Base-by-base conservation (phyloP, 352 stramenopile species). In the Pythium rhizo-oryzae region DNA sequence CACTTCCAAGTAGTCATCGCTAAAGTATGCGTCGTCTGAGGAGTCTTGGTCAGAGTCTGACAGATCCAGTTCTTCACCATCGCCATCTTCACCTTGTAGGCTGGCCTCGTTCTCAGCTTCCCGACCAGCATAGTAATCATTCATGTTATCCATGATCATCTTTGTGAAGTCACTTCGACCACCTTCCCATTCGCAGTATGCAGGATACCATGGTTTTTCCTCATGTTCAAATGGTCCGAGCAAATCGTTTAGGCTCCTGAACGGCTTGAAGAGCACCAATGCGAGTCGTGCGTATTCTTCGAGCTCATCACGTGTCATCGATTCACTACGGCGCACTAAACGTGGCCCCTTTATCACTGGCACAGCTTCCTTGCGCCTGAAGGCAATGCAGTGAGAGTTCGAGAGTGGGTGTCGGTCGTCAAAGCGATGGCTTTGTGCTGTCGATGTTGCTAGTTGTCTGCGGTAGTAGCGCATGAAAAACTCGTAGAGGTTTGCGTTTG, bases 201-300 rank as follows among this genome's bases (percentile, higher is more conserved):
- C 47, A 25, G n/a, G 3, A 21, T 54, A 60, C 64, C 56, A 70
- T 8, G 56, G 49, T 4, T 28, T 47, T 49, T 2, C 19, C 39
- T 30, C 19, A 9, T 13, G 1, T n/a, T n/a, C n/a, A n/a, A n/a
- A n/a, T n/a, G n/a, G n/a, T n/a, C n/a, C 63, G 15, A 64, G 16
- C 7, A 70, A 24, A 25, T 70, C 56, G 23, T 21, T 2, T 0
- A 50, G 21, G 0, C 0, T n/a, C 2, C 55, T 55, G 50, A 70
- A 70, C 0, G 55, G 55, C 28, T 70, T 70, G 55, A 65, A 70
- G 18, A 70, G 37, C 35, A 70, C 46, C 3, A 70, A 41, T n/a
- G 63, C 63, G 16, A 70, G 2, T n/a, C 43, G 53, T 0, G 44
- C 44, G 33, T 54, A 65, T 5, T 25, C 5, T 25, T 70, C 63